Evolutionary conservation across 805 yeast species (phyloP), one percentile per base, ranked within the genome.

Genomic region (Metschnikowia shivogae): DNA sequence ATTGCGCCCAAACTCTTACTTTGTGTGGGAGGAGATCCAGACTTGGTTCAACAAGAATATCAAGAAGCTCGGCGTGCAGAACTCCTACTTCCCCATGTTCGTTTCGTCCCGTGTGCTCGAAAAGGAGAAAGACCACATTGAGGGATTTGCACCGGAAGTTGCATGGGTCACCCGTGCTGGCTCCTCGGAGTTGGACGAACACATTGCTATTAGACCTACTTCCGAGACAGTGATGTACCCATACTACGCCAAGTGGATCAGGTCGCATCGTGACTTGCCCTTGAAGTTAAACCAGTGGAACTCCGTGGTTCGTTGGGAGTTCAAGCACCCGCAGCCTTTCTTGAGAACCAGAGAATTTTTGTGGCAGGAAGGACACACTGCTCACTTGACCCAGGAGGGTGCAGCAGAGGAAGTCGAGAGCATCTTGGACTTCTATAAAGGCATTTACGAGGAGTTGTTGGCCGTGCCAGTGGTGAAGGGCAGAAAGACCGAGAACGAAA

Each of bases 321-420:
- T 93, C 75, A 93, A 93, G 77, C 98, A 93, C 70, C 99, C 99
- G 47, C 99, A 93, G 74, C 99, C 99, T 41, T 93, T 93, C 71
- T 74, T 93, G 64, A 86, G 99, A 80, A 95, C 99, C 11, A 86
- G 99, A 74, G 99, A 93, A 73, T 93, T 93, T 73, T 77, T 93
- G 68, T 93, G 99, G 99, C 99, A 93, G 74, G 99, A 93, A 74
- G 99, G 99, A 59, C 99, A 93, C 75, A 93, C 99, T 41, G 99
- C 96, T 44, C 96, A 88, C 67, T 78, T 95, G 62, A 86, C 95
- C 45, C 68, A 74, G 53, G 87, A 82, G 50, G 93, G 80, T 49
- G 97, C 99, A 28, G 76, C 78, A 49, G 73, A 73, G 47, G 98
- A 93, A 73, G 98, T 92, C 28, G 63, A 78, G 58, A 84, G 84